Percentiles rank a stretch among this genome's conserved stretches.
Evolutionary conservation across 1,284 basidiomycete genomes (phyloP).

Genomic region (Pisolithus thermaeus): DNA sequence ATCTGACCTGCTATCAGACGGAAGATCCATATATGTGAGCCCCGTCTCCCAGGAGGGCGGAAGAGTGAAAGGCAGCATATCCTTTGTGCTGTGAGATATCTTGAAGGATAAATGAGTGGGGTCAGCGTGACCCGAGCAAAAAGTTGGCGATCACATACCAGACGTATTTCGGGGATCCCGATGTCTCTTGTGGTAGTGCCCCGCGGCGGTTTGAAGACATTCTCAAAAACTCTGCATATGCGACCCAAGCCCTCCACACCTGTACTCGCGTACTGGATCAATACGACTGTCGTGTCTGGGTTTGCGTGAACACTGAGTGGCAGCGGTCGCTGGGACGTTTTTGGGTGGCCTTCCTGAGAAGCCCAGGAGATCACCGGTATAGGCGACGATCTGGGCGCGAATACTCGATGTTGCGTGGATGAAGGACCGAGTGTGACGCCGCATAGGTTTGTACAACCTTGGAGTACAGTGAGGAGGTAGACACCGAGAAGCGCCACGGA

Average conservation of each 20-base stretch:
- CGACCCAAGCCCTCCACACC: conserved; percentile 60
- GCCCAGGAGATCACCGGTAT: conserved; percentile 41
- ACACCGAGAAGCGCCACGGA: conserved; percentile 56
- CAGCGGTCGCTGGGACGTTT: conserved; percentile 17
- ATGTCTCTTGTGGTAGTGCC: conserved; percentile 30
- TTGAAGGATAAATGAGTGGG: conserved; percentile 17
- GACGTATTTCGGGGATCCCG: conserved; percentile 46
- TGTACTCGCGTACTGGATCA: conserved; percentile 48
- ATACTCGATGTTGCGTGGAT: conserved; percentile 40
- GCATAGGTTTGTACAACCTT: conserved; percentile 46
- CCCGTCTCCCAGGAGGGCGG: conserved; percentile 56
- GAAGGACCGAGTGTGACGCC: conserved; percentile 46
- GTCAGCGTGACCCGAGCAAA: neutral
- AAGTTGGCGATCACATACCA: conserved; percentile 39
- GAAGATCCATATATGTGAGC: conserved; percentile 25
- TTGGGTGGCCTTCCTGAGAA: conserved; percentile 18
- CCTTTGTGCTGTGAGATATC: conserved; percentile 37
- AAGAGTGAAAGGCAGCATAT: conserved; percentile 44
- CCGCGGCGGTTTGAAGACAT: conserved; percentile 46
- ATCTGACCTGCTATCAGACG: conserved; percentile 3
- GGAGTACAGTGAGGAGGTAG: conserved; percentile 49
- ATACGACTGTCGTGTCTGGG: conserved; percentile 36
- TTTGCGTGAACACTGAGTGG: conserved; percentile 10
- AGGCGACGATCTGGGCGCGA: conserved; percentile 63
- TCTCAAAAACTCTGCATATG: conserved; percentile 57